A percentile compares a stretch with the other conserved stretches of the same genome.
These are phyloP conservation scores for Salvia sclarea DNA, from an alignment of 305 asterid genomes.

Conservation along the genomic window DNA sequence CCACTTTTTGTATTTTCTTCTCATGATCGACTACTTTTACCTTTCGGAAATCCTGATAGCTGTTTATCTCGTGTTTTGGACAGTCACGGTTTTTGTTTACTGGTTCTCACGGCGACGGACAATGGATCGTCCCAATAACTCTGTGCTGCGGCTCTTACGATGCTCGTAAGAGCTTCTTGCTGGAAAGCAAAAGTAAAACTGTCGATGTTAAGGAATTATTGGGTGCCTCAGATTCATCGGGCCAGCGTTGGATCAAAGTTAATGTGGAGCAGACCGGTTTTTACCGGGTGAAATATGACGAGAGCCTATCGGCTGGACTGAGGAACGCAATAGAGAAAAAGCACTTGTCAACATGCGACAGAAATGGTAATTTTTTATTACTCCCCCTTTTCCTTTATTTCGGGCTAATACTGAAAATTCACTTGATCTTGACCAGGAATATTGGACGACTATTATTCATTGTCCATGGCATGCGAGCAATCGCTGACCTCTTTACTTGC, in stretches of 20 bases:
- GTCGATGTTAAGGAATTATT: conserved; percentile 62
- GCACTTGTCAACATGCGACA: conserved; percentile 75
- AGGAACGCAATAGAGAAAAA: conserved; percentile 81
- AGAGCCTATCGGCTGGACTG: conserved; percentile 76
- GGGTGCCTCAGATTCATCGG: conserved; percentile 47
- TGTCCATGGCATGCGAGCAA: conserved; percentile 89
- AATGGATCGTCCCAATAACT: conserved; percentile 78
- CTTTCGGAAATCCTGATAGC: conserved; percentile 28
- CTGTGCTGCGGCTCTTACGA: conserved; percentile 61
- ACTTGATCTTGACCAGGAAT: conserved; percentile 64
- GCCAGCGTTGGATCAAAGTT: conserved; percentile 73
- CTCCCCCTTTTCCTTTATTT: not conserved
- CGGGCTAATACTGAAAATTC: conserved; percentile 17
- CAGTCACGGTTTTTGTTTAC: conserved; percentile 86
- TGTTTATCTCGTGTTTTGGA: conserved; percentile 35
- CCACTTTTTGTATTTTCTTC: conserved; percentile 25
- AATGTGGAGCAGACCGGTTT: conserved; percentile 89
- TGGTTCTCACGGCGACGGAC: conserved; percentile 88
- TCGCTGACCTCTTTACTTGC: conserved; percentile 79
- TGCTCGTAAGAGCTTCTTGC: conserved; percentile 70
- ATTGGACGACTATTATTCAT: conserved; percentile 80
- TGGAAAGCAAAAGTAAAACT: conserved; percentile 64
- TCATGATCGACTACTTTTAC: conserved; percentile 6
- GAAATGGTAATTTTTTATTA: conserved; percentile 59
- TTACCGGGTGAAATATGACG: conserved; percentile 89